Base-by-base conservation (phyloP, 2,329 filamentous ascomycete species). In the Botrytis fabae region DNA sequence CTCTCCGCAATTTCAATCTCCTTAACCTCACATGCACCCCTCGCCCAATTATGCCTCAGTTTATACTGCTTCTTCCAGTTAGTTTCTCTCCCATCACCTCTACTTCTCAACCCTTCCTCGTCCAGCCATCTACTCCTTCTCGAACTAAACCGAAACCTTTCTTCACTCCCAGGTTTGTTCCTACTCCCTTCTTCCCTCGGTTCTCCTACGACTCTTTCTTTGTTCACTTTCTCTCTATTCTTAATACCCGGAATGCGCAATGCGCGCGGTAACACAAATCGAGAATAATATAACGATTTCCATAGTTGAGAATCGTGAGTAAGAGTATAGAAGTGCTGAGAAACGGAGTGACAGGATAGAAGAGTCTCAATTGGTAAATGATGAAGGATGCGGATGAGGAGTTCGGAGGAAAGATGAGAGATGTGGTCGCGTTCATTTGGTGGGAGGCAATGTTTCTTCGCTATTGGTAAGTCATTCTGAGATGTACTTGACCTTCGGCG, bases 1-100 rank as follows among this genome's bases (percentile, higher is more conserved):
- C 69, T 62, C 69, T 90, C 86, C 44, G 73, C 75, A 25, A 81
- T 75, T n/a, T 74, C 74, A 54, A 98, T 88, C 81, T 97, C 93
- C 51, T 92, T 90, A 20, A 97, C 89, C 54, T 89, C 91, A 78
- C 94, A 97, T 77, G 89, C 90, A 0, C 95, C 96, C 75, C 87
- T 89, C 1, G 92, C 89, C 96, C 96, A 98, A 83, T 98, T 98
- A 80, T 97, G 92, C 63, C 93, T 88, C 68, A 98, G 85, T 79
- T 92, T 93, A 82, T 97, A 98, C 78, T 96, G 92, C 75, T 89
- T 88, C 84, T 97, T 97, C 95, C 95, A 98, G 79, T 96, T 89
- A 64, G 88, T 90, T 32, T 83, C 76, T 69, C 76, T 76, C 1
- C 77, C 79, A 73, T 79, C 77, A 18, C 57, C 69, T 28, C 77